Conservation (phyloP, 148 eudicot species). For the Rheum nobile region DNA sequence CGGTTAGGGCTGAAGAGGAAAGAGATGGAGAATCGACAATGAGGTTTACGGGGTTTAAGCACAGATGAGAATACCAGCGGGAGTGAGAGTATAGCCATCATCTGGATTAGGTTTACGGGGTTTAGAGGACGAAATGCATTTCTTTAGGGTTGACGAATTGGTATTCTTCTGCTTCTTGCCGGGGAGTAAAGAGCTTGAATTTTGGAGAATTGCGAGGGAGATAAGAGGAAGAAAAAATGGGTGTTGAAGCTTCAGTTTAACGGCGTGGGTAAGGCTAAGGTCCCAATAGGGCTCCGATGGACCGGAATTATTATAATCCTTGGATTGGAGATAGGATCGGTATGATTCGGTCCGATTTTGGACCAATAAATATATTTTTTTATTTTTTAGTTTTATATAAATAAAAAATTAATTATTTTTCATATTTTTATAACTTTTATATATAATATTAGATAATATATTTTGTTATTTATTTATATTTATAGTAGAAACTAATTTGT, state of each 20-base stretch:
- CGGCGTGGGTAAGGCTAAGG: not conserved
- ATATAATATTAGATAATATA: too few relatives aligned
- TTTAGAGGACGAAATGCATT: not conserved
- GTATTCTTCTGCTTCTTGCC: not conserved
- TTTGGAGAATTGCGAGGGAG: not conserved
- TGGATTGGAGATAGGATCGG: too few relatives aligned
- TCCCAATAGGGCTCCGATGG: too few relatives aligned
- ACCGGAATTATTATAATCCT: too few relatives aligned
- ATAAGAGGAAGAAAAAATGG: not conserved
- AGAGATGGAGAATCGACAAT: constrained; percentile 22
- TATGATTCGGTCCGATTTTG: too few relatives aligned
- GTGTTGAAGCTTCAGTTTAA: not conserved
- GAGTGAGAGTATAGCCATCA: constrained; percentile 62
- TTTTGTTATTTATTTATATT: too few relatives aligned
- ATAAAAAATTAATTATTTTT: too few relatives aligned
- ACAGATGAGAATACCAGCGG: constrained; percentile 60
- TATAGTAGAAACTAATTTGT: too few relatives aligned
- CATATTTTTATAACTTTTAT: too few relatives aligned
- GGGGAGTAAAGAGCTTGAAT: not conserved
- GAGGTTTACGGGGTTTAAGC: constrained; percentile 59
- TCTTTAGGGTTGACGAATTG: not conserved
- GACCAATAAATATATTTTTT: too few relatives aligned
- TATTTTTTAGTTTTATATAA: too few relatives aligned
- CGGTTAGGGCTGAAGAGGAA: constrained; percentile 23
- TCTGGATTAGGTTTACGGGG: not conserved